Percentiles rank a stretch among this genome's conserved stretches.
Evolutionary conservation across 805 yeast genomes (phyloP).

Genomic region (Jamesozyma gamospora): DNA sequence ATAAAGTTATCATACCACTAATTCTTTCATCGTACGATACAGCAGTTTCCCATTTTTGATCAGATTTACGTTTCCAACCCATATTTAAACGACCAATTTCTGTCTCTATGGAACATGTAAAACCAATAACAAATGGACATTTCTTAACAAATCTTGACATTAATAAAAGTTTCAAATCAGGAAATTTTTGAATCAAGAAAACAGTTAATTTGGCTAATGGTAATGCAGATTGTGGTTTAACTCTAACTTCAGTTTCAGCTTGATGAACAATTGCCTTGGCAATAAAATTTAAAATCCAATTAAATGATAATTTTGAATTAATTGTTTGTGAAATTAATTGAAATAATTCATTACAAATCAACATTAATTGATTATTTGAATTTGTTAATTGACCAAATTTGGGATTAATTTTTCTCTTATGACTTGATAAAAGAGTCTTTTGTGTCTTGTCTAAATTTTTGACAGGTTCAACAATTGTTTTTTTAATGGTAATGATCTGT

Average conservation of each 20-base stretch:
- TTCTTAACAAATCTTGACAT: constrained; percentile 82
- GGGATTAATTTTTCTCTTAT: constrained; percentile 72
- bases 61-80: constrained; percentile 69
- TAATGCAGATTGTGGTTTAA: constrained; percentile 62
- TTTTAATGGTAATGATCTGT: constrained; percentile 50
- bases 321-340: constrained; percentile 41
- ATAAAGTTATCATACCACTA: constrained; percentile 76
- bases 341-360: constrained; percentile 42
- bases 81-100: constrained; percentile 71
- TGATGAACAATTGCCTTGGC: constrained; percentile 83
- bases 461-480: constrained; percentile 46
- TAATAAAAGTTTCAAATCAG: constrained; percentile 32
- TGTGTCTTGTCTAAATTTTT: constrained; percentile 38
- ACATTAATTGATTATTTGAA: constrained; percentile 47
- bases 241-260: constrained; percentile 86
- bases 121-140: constrained; percentile 85
- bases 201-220: constrained; percentile 66
- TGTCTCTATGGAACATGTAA: constrained; percentile 60
- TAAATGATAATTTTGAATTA: constrained; percentile 40
- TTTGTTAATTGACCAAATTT: constrained; percentile 87
- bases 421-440: constrained; percentile 45
- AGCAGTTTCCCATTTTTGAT: constrained; percentile 42
- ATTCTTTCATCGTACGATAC: constrained; percentile 74
- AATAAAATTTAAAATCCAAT: constrained; percentile 71
- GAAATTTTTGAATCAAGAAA: constrained; percentile 40